phyloP scores from a whole-genome alignment of 495 filamentous ascomycete genomes.

The Pseudomonodictys pantanalensis region DNA sequence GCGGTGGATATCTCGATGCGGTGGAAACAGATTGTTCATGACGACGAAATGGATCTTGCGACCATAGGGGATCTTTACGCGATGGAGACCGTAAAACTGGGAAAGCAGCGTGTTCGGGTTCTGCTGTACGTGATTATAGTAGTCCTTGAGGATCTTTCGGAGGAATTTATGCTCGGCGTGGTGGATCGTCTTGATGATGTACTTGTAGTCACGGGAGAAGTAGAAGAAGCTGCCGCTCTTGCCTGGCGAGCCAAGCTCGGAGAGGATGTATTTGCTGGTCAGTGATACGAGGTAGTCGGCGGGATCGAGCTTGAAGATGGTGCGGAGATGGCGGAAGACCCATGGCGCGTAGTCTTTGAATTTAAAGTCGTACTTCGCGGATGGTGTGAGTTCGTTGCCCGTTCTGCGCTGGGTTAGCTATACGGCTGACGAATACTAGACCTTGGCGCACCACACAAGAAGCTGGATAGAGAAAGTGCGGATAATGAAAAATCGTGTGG shows the following conservation, averaged over 20 bases:
- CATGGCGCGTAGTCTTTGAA: constrained; percentile 99
- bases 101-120: constrained; percentile 97
- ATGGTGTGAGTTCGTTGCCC: constrained; percentile 94
- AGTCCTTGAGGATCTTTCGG: constrained; percentile 85
- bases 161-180: constrained; percentile 95
- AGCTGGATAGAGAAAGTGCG: not conserved
- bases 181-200: constrained; percentile 99
- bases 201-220: constrained; percentile 99
- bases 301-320: constrained; percentile 86
- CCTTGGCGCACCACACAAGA: constrained; percentile 1
- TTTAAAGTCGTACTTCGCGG: constrained; percentile 99
- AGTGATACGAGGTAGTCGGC: constrained; percentile 98
- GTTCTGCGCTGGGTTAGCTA: constrained; percentile 52
- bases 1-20: constrained; percentile 93
- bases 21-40: constrained; percentile 99
- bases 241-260: constrained; percentile 92
- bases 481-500: not conserved
- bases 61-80: constrained; percentile 97
- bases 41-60: constrained; percentile 99
- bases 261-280: constrained; percentile 97
- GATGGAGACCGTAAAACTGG: constrained; percentile 96
- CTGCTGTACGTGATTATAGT: constrained; percentile 86
- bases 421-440: not conserved
- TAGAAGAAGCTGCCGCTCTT: constrained; percentile 99
- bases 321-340: constrained; percentile 92